Base-by-base conservation (phyloP, 1,139 yeast genomes). In the Dujonia santamariae region DNA sequence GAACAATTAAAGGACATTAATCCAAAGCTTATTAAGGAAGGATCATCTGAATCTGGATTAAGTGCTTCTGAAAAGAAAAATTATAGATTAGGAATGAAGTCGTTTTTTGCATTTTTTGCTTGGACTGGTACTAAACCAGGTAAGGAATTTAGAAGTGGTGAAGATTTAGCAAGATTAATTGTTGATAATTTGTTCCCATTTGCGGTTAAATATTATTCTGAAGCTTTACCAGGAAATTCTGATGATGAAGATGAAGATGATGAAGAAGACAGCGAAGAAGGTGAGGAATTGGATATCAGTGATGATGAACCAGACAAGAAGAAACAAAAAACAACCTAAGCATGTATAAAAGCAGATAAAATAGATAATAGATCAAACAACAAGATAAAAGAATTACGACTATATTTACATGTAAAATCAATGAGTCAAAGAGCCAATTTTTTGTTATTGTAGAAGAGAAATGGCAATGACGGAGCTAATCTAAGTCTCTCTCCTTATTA, bases 71-170 rank as follows among this genome's bases (percentile, higher is more conserved):
- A 80, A 29, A 81, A 81, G 53, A 78, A 73, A 46, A 63, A 64
- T 32, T 82, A 82, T 50, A 61, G 88, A 39, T 49, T 67, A 19
- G 88, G 88, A 3, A 81, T 81, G 87, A 78, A 78, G 49, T 77
- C 86, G 4, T 75, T 83, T 47, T 82, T 82, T 54, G 77, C 86
- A 3, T 83, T 84, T 78, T 82, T 82, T 48, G 61, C 63, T 30
- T 83, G 92, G 92, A 81, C 90, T 0, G 92, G 90, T 1, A 54
- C 53, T 33, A 80, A 78, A 47, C 82, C 84, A 1, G 85, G 85
- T 1, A 82, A 82, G 50, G 90, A 83, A 48, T 82, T 76, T 48
- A 71, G 88, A 43, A 67, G 70, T 42, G 92, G 90, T 11, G 88
- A 79, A 44, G 86, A 80, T 11, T 63, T 84, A 42, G 78, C 90